A percentile compares a stretch with the other conserved stretches of the same genome.
Evolutionary conservation across 805 yeast species (phyloP).

Genomic region (Candida railenensis): DNA sequence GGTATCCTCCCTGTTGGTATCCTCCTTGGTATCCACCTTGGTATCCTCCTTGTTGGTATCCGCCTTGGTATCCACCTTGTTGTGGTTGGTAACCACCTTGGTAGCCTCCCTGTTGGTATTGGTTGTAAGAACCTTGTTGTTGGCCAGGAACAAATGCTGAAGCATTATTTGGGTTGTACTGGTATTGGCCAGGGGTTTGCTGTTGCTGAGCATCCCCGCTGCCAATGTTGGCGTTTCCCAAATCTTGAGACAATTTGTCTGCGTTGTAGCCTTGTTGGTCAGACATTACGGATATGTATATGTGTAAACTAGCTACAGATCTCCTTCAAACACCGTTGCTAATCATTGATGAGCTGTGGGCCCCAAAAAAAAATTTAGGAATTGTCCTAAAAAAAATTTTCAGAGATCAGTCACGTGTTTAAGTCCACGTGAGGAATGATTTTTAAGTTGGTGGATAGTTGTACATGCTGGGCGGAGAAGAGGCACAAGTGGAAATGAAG

Average conservation of each 20-base stretch:
- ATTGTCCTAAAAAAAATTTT: background rate
- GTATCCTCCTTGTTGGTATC: slow-evolving; percentile 13
- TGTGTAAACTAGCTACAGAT: too few relatives aligned
- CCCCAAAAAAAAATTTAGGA: background rate
- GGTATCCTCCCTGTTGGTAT: slow-evolving; percentile 21
- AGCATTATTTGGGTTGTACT: slow-evolving; percentile 50
- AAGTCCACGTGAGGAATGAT: background rate
- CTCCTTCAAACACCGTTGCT: too few relatives aligned
- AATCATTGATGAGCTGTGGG: background rate
- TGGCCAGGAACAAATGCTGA: slow-evolving; percentile 48
- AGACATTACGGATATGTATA: slow-evolving; percentile 17
- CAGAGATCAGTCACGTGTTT: background rate
- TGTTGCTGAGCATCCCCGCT: slow-evolving; percentile 23
- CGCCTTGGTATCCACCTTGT: slow-evolving; percentile 12
- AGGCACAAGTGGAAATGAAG: too few relatives aligned
- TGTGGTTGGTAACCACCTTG: slow-evolving; percentile 12
- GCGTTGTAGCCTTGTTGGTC: slow-evolving; percentile 36
- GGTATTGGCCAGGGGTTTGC: slow-evolving; percentile 9
- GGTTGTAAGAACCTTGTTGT: slow-evolving; percentile 30
- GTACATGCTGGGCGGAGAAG: too few relatives aligned
- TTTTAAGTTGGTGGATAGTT: too few relatives aligned
- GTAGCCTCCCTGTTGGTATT: slow-evolving; percentile 14
- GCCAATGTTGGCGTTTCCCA: slow-evolving; percentile 42
- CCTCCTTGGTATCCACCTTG: slow-evolving; percentile 25
- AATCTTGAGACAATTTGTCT: slow-evolving; percentile 43